Conservation (phyloP, 352 stramenopile species). For the Phytopythium sindhum region DNA sequence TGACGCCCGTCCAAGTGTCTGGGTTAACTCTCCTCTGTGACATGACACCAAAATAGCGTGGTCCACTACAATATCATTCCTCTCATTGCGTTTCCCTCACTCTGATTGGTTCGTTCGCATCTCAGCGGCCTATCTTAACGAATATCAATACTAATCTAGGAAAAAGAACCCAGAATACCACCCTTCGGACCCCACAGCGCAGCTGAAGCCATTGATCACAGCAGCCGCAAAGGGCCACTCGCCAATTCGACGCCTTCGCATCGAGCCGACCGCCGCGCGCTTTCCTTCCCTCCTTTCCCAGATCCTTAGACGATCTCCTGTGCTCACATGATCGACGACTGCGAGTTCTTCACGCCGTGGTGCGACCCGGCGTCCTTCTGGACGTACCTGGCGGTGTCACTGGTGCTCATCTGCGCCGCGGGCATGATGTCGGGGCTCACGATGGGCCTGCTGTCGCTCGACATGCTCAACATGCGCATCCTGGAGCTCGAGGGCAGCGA, state of each 20-base stretch:
- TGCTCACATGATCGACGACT: constrained; percentile 15
- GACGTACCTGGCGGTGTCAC: constrained; percentile 42
- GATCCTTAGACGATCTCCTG: too few relatives aligned
- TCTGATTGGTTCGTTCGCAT: neutral
- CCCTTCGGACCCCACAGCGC: too few relatives aligned
- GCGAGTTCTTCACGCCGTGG: constrained; percentile 58
- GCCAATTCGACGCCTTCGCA: neutral
- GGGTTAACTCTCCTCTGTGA: neutral
- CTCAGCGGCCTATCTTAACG: neutral
- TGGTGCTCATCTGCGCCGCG: constrained; percentile 51
- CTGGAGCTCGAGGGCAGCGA: constrained; percentile 70
- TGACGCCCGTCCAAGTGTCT: too few relatives aligned
- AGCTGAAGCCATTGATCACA: neutral
- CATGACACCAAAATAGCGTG: neutral
- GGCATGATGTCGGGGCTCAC: constrained; percentile 76
- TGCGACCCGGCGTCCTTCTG: constrained; percentile 64
- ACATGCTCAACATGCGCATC: constrained; percentile 82
- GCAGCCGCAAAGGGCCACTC: neutral
- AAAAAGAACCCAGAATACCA: neutral
- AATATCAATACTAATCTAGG: neutral
- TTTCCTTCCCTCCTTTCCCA: too few relatives aligned
- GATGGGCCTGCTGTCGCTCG: constrained; percentile 72
- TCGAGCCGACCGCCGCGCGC: neutral
- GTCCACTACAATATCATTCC: neutral
- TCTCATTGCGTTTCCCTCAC: neutral